phyloP scores from a whole-genome alignment of 805 yeast species.

The Teunomyces barrocoloradensis region DNA sequence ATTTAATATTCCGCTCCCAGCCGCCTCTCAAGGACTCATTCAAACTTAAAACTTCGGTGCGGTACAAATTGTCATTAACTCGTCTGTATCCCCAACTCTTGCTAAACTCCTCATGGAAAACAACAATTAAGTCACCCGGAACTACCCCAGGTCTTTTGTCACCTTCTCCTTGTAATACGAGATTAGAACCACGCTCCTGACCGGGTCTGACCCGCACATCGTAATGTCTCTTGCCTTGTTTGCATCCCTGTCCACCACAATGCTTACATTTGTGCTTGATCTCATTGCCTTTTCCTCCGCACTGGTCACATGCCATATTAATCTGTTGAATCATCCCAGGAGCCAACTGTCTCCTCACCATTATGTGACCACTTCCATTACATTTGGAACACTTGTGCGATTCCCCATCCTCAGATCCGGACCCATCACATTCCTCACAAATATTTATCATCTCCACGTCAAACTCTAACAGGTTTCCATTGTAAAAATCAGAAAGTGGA shows the following conservation, averaged over 20 bases:
- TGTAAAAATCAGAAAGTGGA: constrained; percentile 63
- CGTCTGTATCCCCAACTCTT: constrained; percentile 84
- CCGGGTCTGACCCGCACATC: constrained; percentile 70
- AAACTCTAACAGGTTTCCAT: constrained; percentile 64
- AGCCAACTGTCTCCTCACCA: constrained; percentile 71
- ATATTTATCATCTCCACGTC: constrained; percentile 65
- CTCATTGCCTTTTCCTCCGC: constrained; percentile 73
- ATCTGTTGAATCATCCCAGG: constrained; percentile 89
- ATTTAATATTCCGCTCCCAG: constrained; percentile 69
- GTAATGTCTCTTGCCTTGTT: constrained; percentile 53
- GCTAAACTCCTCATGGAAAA: constrained; percentile 51
- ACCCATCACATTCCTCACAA: constrained; percentile 77
- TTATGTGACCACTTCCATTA: constrained; percentile 68
- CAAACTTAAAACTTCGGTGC: constrained; percentile 74
- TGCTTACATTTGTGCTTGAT: constrained; percentile 61
- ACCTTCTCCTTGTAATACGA: constrained; percentile 69
- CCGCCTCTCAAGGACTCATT: constrained; percentile 76
- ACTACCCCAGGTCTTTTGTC: constrained; percentile 80
- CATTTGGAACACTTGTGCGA: constrained; percentile 65
- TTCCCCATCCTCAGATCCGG: constrained; percentile 81
- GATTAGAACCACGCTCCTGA: constrained; percentile 54
- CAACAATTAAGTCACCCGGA: constrained; percentile 77
- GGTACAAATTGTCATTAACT: constrained; percentile 65
- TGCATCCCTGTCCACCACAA: constrained; percentile 73
- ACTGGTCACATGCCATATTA: constrained; percentile 73